phyloP scores from a whole-genome alignment of 2,329 filamentous ascomycete genomes.

The Microdochium paspali region DNA sequence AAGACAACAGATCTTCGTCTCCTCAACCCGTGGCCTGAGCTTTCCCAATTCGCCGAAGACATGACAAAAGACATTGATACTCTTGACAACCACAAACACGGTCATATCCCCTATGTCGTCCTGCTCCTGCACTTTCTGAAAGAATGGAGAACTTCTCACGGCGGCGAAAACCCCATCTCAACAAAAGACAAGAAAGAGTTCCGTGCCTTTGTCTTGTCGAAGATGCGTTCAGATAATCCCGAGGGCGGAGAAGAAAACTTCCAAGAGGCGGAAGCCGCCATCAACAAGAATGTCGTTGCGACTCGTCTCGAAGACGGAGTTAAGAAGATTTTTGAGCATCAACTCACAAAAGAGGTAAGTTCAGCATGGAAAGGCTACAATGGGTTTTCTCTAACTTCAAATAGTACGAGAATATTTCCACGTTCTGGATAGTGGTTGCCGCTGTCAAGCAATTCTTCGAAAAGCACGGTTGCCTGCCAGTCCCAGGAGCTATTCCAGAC shows the following conservation, averaged over 20 bases:
- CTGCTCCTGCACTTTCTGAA: constrained; percentile 76
- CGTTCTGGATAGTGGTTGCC: constrained; percentile 83
- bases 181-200: constrained; percentile 87
- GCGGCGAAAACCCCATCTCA: constrained; percentile 56
- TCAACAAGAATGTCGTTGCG: constrained; percentile 74
- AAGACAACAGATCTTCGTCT: constrained; percentile 79
- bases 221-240: constrained; percentile 60
- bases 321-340: constrained; percentile 68
- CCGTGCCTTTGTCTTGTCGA: constrained; percentile 56
- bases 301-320: constrained; percentile 60
- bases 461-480: constrained; percentile 63
- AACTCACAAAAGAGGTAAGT: constrained; percentile 41
- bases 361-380: constrained; percentile 23
- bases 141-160: constrained; percentile 65
- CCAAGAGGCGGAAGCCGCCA: constrained; percentile 79
- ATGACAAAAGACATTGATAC: constrained; percentile 61
- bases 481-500: constrained; percentile 83
- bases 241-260: constrained; percentile 96
- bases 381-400: constrained; percentile 8
- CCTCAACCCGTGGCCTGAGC: constrained; percentile 76
- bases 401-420: constrained; percentile 37
- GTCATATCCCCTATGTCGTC: constrained; percentile 81
- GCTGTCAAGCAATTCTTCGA: constrained; percentile 71
- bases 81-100: constrained; percentile 73
- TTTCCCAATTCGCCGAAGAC: constrained; percentile 55